A percentile compares a stretch with the other conserved stretches of the same genome.
phyloP scores from a whole-genome alignment of 768 basidiomycete species.

The Coprinellus micaceus region DNA sequence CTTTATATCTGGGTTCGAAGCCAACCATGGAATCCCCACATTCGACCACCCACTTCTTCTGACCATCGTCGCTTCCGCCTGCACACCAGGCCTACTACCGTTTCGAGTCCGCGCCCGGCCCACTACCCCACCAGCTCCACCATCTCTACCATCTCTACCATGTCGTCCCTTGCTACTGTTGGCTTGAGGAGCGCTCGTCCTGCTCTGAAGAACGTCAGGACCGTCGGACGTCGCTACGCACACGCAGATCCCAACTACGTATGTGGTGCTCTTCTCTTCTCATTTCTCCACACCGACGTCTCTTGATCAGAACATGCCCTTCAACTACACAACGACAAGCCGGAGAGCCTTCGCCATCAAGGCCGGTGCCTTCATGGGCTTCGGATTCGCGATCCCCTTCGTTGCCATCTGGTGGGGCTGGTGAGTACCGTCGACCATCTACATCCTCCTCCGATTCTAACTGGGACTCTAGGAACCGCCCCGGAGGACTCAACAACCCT shows the following conservation, averaged over 20 bases:
- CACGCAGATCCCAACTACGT: constrained; percentile 7
- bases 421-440: not conserved
- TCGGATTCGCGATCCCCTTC: constrained; percentile 27
- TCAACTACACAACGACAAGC: constrained; percentile 19
- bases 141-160: not conserved
- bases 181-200: constrained; percentile 1
- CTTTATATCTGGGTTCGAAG: not conserved
- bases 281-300: not conserved
- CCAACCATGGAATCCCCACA: not conserved
- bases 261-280: not conserved
- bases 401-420: constrained; percentile 24
- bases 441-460: not conserved
- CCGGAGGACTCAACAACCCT: constrained; percentile 6
- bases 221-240: not conserved
- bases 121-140: not conserved
- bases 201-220: not conserved
- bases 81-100: not conserved
- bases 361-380: constrained; percentile 19
- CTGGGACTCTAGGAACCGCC: constrained; percentile 4
- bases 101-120: too few species aligned
- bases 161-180: constrained; percentile 3
- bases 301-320: constrained; percentile 5
- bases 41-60: not conserved
- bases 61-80: not conserved
- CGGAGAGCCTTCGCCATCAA: constrained; percentile 22